These are phyloP conservation scores for Cucurbita moschata DNA, from an alignment of 306 rosid genomes.

Conservation along the genomic window DNA sequence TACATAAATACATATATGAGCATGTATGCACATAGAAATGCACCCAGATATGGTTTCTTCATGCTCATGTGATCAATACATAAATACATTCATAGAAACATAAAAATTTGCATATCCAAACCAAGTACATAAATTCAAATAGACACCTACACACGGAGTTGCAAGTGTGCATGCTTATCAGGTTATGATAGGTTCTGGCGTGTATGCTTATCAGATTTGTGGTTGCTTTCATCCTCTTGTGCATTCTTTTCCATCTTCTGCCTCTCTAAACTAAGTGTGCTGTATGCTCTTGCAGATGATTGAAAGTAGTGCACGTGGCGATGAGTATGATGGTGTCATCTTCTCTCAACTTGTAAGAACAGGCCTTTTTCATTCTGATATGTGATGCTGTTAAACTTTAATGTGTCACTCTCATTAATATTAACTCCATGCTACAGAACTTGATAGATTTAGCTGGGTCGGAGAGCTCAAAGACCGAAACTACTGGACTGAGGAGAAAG, in stretches of 20 bases:
- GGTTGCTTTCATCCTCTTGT: no score
- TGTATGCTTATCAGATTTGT: no score
- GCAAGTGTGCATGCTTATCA: no score
- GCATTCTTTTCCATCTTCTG: neutral
- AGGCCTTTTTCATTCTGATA: conserved; percentile 4
- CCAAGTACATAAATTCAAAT: no score
- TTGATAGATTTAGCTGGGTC: conserved; percentile 98
- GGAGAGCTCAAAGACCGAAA: conserved; percentile 98
- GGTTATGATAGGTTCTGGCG: no score
- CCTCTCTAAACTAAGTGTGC: conserved; percentile 1
- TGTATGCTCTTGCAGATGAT: conserved; percentile 63
- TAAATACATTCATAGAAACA: no score
- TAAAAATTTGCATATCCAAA: no score
- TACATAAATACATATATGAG: no score
- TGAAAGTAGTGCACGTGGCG: conserved; percentile 95
- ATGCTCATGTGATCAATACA: no score
- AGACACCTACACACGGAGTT: no score
- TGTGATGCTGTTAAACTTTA: neutral
- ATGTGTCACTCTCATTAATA: conserved; percentile 1
- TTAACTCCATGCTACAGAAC: conserved; percentile 35
- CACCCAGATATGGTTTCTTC: no score
- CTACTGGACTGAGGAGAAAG: conserved; percentile 94
- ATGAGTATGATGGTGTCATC: conserved; percentile 94
- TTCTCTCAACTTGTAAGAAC: conserved; percentile 96
- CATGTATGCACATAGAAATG: no score